Evolutionary conservation across 768 basidiomycete genomes (phyloP).

Genomic region (Russula sp.): DNA sequence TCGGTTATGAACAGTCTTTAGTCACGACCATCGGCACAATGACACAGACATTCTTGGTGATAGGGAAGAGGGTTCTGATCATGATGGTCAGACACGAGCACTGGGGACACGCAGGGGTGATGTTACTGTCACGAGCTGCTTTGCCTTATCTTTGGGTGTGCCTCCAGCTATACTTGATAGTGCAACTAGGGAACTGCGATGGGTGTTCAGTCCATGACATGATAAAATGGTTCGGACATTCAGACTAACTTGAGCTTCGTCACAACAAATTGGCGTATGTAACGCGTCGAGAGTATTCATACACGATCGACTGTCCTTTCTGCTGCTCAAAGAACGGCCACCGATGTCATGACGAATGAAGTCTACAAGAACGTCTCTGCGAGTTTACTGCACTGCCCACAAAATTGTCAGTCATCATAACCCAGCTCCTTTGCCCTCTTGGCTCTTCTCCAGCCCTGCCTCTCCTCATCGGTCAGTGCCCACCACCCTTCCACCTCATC

Average conservation of each 20-base stretch:
- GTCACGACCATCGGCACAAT: too few relatives aligned
- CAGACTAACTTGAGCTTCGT: neutral
- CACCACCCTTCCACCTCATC: slow-evolving; percentile 64
- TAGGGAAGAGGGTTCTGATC: too few relatives aligned
- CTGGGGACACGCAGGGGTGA: too few relatives aligned
- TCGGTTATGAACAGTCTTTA: too few relatives aligned
- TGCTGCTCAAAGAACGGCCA: neutral
- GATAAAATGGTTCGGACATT: neutral
- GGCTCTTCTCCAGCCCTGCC: slow-evolving; percentile 40
- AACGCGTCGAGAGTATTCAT: neutral
- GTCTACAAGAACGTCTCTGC: neutral
- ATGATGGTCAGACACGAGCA: too few relatives aligned
- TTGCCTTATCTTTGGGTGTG: neutral
- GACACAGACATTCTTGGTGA: too few relatives aligned
- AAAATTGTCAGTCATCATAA: slow-evolving; percentile 25
- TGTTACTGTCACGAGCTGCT: neutral
- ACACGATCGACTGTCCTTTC: neutral
- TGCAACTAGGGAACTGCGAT: neutral
- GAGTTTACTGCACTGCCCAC: neutral
- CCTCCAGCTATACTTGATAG: neutral
- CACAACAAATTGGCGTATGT: neutral
- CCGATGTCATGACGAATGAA: neutral
- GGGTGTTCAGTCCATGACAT: neutral
- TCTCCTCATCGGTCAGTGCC: slow-evolving; percentile 30
- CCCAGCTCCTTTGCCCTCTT: slow-evolving; percentile 61